Percentiles rank a stretch among this genome's conserved stretches.
Conservation (phyloP, 1,284 basidiomycete genomes). For the Meripilus lineatus region DNA sequence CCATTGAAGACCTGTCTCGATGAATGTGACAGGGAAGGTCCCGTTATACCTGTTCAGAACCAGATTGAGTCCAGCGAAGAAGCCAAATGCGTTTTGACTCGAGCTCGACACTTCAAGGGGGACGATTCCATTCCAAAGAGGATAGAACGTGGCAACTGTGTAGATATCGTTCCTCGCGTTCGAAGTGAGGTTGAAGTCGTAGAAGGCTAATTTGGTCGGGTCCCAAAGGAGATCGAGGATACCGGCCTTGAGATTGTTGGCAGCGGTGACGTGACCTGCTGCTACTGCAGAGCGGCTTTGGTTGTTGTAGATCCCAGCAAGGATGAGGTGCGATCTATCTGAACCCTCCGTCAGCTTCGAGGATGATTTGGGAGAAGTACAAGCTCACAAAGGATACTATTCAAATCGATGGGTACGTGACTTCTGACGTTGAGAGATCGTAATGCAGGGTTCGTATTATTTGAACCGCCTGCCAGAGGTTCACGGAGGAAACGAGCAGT, state of each 20-base stretch:
- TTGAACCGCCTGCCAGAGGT: slow-evolving; percentile 35
- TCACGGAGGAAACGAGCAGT: slow-evolving; percentile 44
- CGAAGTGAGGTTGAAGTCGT: slow-evolving; percentile 77
- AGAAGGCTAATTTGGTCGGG: slow-evolving; percentile 75
- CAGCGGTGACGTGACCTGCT: slow-evolving; percentile 52
- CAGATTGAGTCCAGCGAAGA: slow-evolving; percentile 72
- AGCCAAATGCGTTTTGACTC: slow-evolving; percentile 59
- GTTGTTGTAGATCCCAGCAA: slow-evolving; percentile 62
- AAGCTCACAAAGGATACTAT: slow-evolving; percentile 76
- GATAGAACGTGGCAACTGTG: slow-evolving; percentile 75
- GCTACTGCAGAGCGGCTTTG: slow-evolving; percentile 39
- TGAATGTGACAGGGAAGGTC: slow-evolving; percentile 69
- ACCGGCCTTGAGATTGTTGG: slow-evolving; percentile 55
- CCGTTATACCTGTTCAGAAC: slow-evolving; percentile 84
- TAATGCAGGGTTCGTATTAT: slow-evolving; percentile 47
- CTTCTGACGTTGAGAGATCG: slow-evolving; percentile 69
- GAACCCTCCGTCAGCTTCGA: neutral
- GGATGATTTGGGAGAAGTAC: neutral
- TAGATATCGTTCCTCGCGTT: slow-evolving; percentile 62
- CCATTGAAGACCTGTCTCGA: slow-evolving; percentile 83
- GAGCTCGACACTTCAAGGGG: slow-evolving; percentile 63
- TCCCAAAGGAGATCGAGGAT: slow-evolving; percentile 91
- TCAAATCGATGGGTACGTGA: slow-evolving; percentile 75
- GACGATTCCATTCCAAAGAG: slow-evolving; percentile 83
- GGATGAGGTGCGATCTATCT: slow-evolving; percentile 62